phyloP scores from a whole-genome alignment of 2,329 filamentous ascomycete species.

The Lomentospora prolificans region DNA sequence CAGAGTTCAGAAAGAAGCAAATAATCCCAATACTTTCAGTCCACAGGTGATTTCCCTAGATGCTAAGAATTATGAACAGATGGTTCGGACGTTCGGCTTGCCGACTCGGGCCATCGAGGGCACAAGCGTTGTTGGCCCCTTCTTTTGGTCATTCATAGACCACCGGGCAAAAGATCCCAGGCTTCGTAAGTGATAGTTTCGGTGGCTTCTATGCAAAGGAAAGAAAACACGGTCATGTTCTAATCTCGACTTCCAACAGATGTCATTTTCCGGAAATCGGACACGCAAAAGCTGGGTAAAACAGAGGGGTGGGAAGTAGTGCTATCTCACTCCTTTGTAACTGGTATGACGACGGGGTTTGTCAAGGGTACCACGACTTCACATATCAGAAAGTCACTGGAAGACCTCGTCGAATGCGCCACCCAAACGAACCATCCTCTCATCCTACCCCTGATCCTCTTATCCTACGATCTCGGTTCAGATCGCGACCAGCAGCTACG shows the following conservation, averaged over 20 bases:
- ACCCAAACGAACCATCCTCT: conserved; percentile 46
- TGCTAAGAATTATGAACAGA: conserved; percentile 38
- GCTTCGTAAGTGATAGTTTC: conserved; percentile 34
- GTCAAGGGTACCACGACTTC: conserved; percentile 51
- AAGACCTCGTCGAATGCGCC: conserved; percentile 39
- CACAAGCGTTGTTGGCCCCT: conserved; percentile 49
- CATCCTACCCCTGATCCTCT: conserved; percentile 47
- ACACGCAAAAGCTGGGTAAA: conserved; percentile 53
- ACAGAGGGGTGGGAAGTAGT: conserved; percentile 57
- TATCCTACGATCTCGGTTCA: conserved; percentile 46
- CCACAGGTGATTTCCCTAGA: conserved; percentile 44
- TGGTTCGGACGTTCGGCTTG: conserved; percentile 45
- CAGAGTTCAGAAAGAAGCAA: conserved; percentile 47
- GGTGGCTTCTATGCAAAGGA: no score
- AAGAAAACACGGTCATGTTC: no score
- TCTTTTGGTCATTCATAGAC: conserved; percentile 51
- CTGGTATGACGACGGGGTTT: conserved; percentile 47
- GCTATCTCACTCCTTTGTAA: conserved; percentile 46
- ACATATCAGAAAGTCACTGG: conserved; percentile 38
- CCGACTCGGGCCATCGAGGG: conserved; percentile 50
- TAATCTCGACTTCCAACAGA: no score
- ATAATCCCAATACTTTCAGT: conserved; percentile 47
- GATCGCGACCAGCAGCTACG: conserved; percentile 52
- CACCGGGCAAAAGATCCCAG: conserved; percentile 46
- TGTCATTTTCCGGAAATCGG: conserved; percentile 54